Evolutionary conservation across 208 protist genomes (phyloP).

Genomic region (Porcisia hertigi): DNA sequence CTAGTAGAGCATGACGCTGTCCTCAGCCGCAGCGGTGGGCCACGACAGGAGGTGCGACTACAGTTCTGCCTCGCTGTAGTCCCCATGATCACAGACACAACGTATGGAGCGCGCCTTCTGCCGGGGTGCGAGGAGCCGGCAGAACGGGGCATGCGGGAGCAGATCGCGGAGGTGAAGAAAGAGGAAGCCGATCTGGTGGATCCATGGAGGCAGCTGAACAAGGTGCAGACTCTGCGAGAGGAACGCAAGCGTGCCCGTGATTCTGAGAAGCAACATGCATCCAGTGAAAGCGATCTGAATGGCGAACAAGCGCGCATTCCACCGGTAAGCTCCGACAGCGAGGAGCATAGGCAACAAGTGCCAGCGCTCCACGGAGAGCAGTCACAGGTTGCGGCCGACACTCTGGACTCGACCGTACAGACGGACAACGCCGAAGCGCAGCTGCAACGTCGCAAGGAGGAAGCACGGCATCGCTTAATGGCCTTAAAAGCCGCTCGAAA

Average conservation of each 20-base stretch:
- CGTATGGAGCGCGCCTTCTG: conserved; percentile 28
- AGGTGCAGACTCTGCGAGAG: conserved; percentile 18
- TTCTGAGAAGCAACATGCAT: not conserved
- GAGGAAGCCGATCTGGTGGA: conserved; percentile 17
- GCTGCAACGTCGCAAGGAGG: conserved; percentile 49
- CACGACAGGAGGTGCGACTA: conserved; percentile 60
- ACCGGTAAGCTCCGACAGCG: not conserved
- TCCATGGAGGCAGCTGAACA: conserved; percentile 30
- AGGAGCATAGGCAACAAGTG: not conserved
- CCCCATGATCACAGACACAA: conserved; percentile 33
- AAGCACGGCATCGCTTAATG: conserved; percentile 50
- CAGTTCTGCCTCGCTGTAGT: conserved; percentile 57
- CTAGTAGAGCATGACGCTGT: conserved; percentile 24
- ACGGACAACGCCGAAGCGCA: conserved; percentile 15
- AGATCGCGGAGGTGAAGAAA: conserved; percentile 19
- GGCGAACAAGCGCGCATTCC: not conserved
- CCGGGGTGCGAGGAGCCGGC: conserved; percentile 37
- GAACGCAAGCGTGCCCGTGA: conserved; percentile 27
- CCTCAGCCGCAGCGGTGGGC: conserved; percentile 20
- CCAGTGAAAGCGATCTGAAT: not conserved
- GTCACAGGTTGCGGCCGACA: not conserved
- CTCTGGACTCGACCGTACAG: not conserved
- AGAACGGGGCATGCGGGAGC: conserved; percentile 26
- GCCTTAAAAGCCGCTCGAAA: conserved; percentile 41
- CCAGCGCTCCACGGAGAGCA: not conserved